Evolutionary conservation across 2,329 filamentous ascomycete genomes (phyloP), one percentile per base, ranked within the genome.

Genomic region (Fusarium tupiense): DNA sequence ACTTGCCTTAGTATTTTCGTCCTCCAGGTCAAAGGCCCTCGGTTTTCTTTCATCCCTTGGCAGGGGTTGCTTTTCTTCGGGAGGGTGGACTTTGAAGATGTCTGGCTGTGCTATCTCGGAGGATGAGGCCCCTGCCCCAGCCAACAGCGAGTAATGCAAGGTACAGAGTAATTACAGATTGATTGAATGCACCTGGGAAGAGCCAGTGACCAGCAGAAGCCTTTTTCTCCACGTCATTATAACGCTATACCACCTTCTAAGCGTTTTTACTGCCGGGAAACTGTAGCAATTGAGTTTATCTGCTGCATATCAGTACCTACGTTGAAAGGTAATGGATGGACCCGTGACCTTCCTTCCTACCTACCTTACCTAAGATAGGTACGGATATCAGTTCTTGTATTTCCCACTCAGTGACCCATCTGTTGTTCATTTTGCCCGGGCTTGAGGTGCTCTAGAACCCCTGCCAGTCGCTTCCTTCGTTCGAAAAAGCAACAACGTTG

Each of bases 141-240:
- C 44, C 60, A 38, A 44, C 57, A 43, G 43, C 59, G 63, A 71
- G 71, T 64, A 74, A 74, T 74, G 72, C 72, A 75, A 74, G 72
- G 72, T 53, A 74, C 72, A 58, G 60, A 60, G 40, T 63, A 74
- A 69, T 65, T 53, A 70, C 72, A 65, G 56, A 46, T 40, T 43
- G 43, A 43, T 38, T 58, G 26, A 49, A 35, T 47, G 61, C 37
- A 9, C 24, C 44, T 35, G 68, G 35, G 47, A 41, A 58, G 38
- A 66, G 41, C 58, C 62, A 64, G 41, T 56, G 24, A 54, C 67
- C 16, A 63, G 33, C 20, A 47, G 49, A 46, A 43, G n/a, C n/a
- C 47, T 31, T 37, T 61, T 47, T 41, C 46, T 46, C n/a, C n/a
- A 46, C 29, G 49, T 64, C 40, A 53, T 62, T 62, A 46, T 67